These are phyloP conservation scores for Fusarium guadeloupense DNA, from an alignment of 2,329 filamentous ascomycete species.

Conservation along the genomic window DNA sequence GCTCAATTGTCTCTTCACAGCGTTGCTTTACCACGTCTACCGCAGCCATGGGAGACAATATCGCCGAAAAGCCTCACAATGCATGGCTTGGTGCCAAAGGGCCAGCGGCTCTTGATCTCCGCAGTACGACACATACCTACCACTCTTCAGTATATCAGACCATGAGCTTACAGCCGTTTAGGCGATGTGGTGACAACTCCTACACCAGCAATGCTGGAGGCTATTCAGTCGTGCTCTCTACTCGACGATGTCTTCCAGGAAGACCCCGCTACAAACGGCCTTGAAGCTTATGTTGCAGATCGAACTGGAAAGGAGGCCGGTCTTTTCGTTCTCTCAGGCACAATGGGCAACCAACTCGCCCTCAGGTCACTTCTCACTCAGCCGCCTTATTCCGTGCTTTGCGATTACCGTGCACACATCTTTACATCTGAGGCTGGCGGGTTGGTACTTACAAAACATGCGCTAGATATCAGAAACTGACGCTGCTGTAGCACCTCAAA, in stretches of 20 bases:
- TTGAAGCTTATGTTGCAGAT: conserved; percentile 78
- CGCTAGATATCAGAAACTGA: background rate
- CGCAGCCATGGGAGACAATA: conserved; percentile 25
- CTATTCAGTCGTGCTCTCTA: conserved; percentile 78
- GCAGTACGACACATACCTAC: conserved; percentile 47
- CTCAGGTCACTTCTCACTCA: conserved; percentile 80
- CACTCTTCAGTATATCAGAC: background rate
- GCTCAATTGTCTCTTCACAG: background rate
- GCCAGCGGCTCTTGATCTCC: conserved; percentile 51
- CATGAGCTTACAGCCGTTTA: conserved; percentile 31
- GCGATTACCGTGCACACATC: conserved; percentile 82
- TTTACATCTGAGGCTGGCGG: conserved; percentile 72
- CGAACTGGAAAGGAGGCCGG: conserved; percentile 80
- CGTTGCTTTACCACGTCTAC: conserved; percentile 23
- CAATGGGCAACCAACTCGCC: conserved; percentile 92
- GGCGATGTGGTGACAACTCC: conserved; percentile 74
- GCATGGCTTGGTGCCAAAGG: conserved; percentile 53
- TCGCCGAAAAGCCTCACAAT: conserved; percentile 36
- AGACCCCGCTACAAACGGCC: conserved; percentile 78
- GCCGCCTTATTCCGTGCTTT: conserved; percentile 82
- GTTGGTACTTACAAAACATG: conserved; percentile 45
- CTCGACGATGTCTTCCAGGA: conserved; percentile 86
- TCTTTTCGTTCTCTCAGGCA: conserved; percentile 86
- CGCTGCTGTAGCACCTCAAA: conserved; percentile 66
- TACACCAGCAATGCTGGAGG: conserved; percentile 81